These are phyloP conservation scores for Elsinoe necatrix DNA, from an alignment of 2,329 filamentous ascomycete species.

Conservation along the genomic window DNA sequence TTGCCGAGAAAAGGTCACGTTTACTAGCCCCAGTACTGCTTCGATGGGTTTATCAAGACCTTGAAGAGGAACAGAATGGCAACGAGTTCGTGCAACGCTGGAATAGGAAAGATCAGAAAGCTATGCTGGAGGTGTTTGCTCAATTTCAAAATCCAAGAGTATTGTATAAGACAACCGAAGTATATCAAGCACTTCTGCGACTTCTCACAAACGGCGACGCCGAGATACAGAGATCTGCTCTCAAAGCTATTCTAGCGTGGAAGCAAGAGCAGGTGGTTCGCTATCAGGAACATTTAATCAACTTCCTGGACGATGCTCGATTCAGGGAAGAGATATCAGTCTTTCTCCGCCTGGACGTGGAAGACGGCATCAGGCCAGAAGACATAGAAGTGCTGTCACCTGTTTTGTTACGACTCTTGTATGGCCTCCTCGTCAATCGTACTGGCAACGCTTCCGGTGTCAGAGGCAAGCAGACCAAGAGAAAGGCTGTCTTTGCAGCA, in stretches of 20 bases:
- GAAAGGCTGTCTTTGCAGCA: constrained; percentile 65
- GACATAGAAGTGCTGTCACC: constrained; percentile 73
- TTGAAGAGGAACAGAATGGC: constrained; percentile 20
- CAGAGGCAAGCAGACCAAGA: constrained; percentile 70
- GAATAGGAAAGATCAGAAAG: constrained; percentile 73
- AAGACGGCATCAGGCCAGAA: constrained; percentile 58
- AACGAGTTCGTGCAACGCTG: constrained; percentile 37
- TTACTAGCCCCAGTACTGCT: constrained; percentile 79
- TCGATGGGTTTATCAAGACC: constrained; percentile 59
- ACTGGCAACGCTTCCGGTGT: constrained; percentile 68
- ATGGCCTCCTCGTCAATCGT: constrained; percentile 79
- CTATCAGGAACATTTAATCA: constrained; percentile 79
- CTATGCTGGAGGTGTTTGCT: constrained; percentile 70
- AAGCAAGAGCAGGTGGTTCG: constrained; percentile 66
- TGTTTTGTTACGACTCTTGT: constrained; percentile 75
- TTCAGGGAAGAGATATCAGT: constrained; percentile 93
- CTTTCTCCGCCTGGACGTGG: constrained; percentile 61
- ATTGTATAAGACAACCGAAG: constrained; percentile 66
- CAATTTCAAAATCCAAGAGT: constrained; percentile 81
- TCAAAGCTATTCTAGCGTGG: constrained; percentile 84
- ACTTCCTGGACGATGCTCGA: constrained; percentile 78
- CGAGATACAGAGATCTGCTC: constrained; percentile 75
- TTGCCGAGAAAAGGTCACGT: constrained; percentile 81
- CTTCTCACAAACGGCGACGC: constrained; percentile 81
- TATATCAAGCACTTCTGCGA: constrained; percentile 64